Conservation (phyloP, 306 rosid genomes). For the Vigna trinervia region DNA sequence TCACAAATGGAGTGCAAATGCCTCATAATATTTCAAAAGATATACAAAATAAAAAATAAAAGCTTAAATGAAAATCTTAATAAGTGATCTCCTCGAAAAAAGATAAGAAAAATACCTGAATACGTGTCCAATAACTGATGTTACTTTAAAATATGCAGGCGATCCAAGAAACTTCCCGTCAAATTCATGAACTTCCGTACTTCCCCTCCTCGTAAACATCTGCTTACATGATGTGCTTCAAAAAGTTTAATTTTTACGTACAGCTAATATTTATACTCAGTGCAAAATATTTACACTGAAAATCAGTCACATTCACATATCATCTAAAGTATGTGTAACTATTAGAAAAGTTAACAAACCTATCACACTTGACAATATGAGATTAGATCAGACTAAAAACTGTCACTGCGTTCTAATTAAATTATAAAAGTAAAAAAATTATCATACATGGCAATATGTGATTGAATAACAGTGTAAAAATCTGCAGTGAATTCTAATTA, state of each 20-base stretch:
- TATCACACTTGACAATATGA: not conserved
- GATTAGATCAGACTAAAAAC: not conserved
- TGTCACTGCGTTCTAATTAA: not conserved
- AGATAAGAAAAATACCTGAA: slow-evolving; percentile 73
- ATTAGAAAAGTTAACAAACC: not conserved
- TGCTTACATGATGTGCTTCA: slow-evolving; percentile 48
- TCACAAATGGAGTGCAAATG: slow-evolving; percentile 20
- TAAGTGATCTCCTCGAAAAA: slow-evolving; percentile 28
- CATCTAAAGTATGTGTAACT: not conserved
- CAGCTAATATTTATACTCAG: not conserved
- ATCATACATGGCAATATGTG: not conserved
- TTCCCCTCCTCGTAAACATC: slow-evolving; percentile 89
- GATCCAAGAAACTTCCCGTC: slow-evolving; percentile 71
- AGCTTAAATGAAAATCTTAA: slow-evolving; percentile 18
- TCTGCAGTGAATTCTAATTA: no score
- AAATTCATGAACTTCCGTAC: slow-evolving; percentile 89
- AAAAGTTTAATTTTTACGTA: not conserved
- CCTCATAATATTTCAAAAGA: slow-evolving; percentile 16
- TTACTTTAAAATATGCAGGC: slow-evolving; percentile 71
- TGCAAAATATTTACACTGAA: not conserved
- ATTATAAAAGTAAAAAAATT: not conserved
- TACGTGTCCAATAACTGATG: slow-evolving; percentile 95
- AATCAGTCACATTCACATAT: not conserved
- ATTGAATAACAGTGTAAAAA: not conserved
- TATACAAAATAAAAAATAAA: not conserved